Base-by-base conservation (phyloP, 495 filamentous ascomycete species). In the Aspergillus baeticus region DNA sequence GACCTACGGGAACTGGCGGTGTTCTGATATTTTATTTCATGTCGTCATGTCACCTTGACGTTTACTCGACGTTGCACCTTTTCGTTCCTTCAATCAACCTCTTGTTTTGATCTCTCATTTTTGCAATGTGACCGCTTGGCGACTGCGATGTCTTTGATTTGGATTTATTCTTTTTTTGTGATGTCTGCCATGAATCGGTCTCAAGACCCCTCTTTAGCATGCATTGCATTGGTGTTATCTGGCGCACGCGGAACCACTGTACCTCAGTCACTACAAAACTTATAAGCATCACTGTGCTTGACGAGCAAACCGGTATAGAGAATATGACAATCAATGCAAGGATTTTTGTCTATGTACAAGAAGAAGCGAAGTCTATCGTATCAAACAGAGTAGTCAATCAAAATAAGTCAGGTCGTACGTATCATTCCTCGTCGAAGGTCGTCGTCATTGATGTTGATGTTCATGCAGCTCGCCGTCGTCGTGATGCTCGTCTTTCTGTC, bases 201-300 rank as follows among this genome's bases (percentile, higher is more conserved):
- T 59, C 36, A 55, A 61, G 65, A 66, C 63, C 68, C 52, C 52
- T 63, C 57, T 67, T 61, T 61, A 63, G 66, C 71, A 75, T 77
- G 75, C 73, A 78, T 78, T 70, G 71, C 64, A 68, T 64, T 63
- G 74, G 75, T 72, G 75, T 78, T 76, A 56, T 67, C 63, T 69
- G 71, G 73, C 69, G 68, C 73, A 63, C 64, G 62, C 62, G 64
- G 60, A 35, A 53, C 59, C 62, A 60, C 26, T 69, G 67, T 71
- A 58, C 35, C 48, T 59, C 51, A 33, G 23, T 21, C 8, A 58
- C 67, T 67, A 60, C 56, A 60, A 57, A 51, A 58, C 59, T 46
- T 57, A 43, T 11, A 13, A 37, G 43, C 20, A 8, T 38, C 13
- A 33, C n/a, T 45, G 21, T 45, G 38, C 38, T 44, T 51, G 44